Conservation (phyloP, 2,329 filamentous ascomycete genomes). For the Botrytis fabae region DNA sequence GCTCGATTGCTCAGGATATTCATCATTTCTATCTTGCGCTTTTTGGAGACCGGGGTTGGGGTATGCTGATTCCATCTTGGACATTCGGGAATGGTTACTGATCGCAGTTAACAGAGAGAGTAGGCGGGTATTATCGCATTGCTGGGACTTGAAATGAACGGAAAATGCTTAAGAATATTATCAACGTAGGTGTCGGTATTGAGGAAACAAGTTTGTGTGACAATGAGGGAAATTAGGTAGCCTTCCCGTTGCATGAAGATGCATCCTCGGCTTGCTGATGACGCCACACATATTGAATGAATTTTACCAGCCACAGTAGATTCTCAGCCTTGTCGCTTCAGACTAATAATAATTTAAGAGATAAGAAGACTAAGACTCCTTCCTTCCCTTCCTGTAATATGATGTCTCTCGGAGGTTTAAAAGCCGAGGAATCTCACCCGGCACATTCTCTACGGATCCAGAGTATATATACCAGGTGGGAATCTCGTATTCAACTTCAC, state of each 20-base stretch:
- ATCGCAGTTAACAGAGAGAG: background rate
- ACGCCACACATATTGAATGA: background rate
- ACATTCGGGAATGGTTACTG: background rate
- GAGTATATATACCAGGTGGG: background rate
- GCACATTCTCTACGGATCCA: background rate
- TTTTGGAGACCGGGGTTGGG: background rate
- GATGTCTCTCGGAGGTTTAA: background rate
- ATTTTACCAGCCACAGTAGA: background rate
- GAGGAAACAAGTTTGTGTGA: background rate
- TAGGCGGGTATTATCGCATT: slow-evolving; percentile 10
- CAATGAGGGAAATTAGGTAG: background rate
- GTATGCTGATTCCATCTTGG: slow-evolving; percentile 13
- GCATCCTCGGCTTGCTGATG: background rate
- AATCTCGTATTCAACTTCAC: slow-evolving; percentile 4
- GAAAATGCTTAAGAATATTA: background rate
- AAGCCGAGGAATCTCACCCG: background rate
- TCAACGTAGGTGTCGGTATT: background rate
- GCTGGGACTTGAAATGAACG: background rate
- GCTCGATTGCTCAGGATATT: background rate
- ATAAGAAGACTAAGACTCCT: background rate
- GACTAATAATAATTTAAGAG: background rate
- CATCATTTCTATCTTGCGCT: slow-evolving; percentile 11
- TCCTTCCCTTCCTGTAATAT: background rate
- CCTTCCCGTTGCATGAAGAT: background rate
- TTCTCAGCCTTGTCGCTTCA: slow-evolving; percentile 2